A percentile compares a stretch with the other conserved stretches of the same genome.
These are phyloP conservation scores for Rhizophora mangle DNA, from an alignment of 345 rosid species.

Conservation along the genomic window DNA sequence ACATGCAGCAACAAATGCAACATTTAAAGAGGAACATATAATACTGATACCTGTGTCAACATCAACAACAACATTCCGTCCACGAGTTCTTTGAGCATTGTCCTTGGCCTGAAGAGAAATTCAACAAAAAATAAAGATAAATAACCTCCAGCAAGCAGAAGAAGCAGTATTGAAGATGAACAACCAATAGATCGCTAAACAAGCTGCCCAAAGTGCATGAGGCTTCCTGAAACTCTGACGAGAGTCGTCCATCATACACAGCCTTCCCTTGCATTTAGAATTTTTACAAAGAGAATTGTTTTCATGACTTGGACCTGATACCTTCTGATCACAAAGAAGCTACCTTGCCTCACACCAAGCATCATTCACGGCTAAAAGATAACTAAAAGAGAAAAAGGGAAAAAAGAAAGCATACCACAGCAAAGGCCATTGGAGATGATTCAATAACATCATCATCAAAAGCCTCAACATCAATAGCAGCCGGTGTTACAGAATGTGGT, in stretches of 20 bases:
- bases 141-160: background rate
- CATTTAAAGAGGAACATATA: background rate
- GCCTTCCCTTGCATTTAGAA: too few species aligned
- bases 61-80: slow-evolving; percentile 47
- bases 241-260: too few species aligned
- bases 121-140: background rate
- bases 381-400: background rate
- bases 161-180: background rate
- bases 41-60: slow-evolving; percentile 59
- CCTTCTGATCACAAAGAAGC: too few species aligned
- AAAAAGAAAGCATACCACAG: slow-evolving; percentile 43
- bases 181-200: too few species aligned
- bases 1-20: background rate
- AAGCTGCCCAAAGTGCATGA: too few species aligned
- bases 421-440: slow-evolving; percentile 72
- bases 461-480: slow-evolving; percentile 66
- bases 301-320: too few species aligned
- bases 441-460: slow-evolving; percentile 79
- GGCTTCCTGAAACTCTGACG: too few species aligned
- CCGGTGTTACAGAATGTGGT: slow-evolving; percentile 28
- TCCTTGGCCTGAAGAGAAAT: slow-evolving; percentile 59
- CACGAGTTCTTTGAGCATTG: slow-evolving; percentile 52
- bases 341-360: too few species aligned
- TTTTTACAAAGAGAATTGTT: too few species aligned
- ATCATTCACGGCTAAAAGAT: background rate